These are phyloP conservation scores for Lotus japonicus DNA, from an alignment of 306 rosid species.

Conservation along the genomic window DNA sequence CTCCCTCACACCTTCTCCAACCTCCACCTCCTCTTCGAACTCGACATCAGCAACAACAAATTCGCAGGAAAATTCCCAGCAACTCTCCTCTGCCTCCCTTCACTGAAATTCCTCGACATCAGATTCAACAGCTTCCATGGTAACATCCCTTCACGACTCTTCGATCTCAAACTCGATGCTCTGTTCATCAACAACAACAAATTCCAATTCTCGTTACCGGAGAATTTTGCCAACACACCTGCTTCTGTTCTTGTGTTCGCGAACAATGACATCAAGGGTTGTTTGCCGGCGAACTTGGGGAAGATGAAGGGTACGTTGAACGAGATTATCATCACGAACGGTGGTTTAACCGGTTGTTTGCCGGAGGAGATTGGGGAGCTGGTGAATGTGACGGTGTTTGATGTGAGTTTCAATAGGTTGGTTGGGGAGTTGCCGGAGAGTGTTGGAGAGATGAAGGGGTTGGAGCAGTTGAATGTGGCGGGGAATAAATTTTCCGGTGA, in stretches of 20 bases:
- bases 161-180: conserved; percentile 66
- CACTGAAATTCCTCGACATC: conserved; percentile 56
- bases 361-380: conserved; percentile 51
- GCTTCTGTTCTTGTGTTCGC: conserved; percentile 74
- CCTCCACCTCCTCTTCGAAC: conserved; percentile 52
- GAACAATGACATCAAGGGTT: conserved; percentile 49
- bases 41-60: conserved; percentile 71
- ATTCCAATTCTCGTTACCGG: conserved; percentile 47
- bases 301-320: conserved; percentile 56
- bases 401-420: conserved; percentile 50
- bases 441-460: conserved; percentile 48
- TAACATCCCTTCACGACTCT: conserved; percentile 44
- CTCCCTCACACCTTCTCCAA: conserved; percentile 37
- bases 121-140: conserved; percentile 63
- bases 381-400: conserved; percentile 57
- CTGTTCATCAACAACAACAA: conserved; percentile 70
- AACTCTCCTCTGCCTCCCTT: conserved; percentile 34
- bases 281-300: conserved; percentile 52
- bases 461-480: conserved; percentile 75
- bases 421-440: conserved; percentile 68
- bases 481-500: conserved; percentile 55
- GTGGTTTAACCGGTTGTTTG: conserved; percentile 69
- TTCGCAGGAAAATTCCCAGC: conserved; percentile 66
- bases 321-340: conserved; percentile 54
- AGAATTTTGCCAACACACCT: conserved; percentile 48